Evolutionary conservation across 2,329 filamentous ascomycete species (phyloP).

Genomic region (Penicillium sp.): DNA sequence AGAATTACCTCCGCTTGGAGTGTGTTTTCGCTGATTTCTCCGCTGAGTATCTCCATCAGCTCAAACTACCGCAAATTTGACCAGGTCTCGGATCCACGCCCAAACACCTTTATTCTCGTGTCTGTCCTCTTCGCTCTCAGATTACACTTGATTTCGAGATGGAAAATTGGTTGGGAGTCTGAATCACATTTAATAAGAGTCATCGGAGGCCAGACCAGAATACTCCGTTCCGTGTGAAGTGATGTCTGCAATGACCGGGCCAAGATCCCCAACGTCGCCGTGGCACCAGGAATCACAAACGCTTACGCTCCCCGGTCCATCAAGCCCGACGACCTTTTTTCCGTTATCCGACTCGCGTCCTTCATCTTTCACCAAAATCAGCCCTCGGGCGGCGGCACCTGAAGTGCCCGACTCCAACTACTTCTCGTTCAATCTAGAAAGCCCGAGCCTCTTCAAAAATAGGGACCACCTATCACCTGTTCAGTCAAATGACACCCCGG

Average conservation of each 20-base stretch:
- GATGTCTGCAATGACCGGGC: constrained; percentile 39
- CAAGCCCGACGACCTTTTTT: constrained; percentile 26
- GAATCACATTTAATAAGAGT: constrained; percentile 9
- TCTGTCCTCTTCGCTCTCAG: neutral
- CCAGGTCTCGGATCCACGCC: neutral
- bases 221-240: constrained; percentile 16
- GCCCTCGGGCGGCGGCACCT: constrained; percentile 20
- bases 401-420: constrained; percentile 75
- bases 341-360: constrained; percentile 26
- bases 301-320: constrained; percentile 26
- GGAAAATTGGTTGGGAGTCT: constrained; percentile 22
- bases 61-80: neutral
- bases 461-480: constrained; percentile 75
- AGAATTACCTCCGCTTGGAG: neutral
- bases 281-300: constrained; percentile 36
- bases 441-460: constrained; percentile 65
- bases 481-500: constrained; percentile 64
- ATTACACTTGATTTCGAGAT: constrained; percentile 18
- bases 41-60: neutral
- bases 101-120: neutral
- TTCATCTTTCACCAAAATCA: constrained; percentile 30
- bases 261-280: constrained; percentile 39
- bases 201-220: constrained; percentile 16
- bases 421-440: constrained; percentile 75
- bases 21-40: neutral